These are phyloP conservation scores for Noccaea bulbosa DNA, from an alignment of 345 rosid species.

Conservation along the genomic window DNA sequence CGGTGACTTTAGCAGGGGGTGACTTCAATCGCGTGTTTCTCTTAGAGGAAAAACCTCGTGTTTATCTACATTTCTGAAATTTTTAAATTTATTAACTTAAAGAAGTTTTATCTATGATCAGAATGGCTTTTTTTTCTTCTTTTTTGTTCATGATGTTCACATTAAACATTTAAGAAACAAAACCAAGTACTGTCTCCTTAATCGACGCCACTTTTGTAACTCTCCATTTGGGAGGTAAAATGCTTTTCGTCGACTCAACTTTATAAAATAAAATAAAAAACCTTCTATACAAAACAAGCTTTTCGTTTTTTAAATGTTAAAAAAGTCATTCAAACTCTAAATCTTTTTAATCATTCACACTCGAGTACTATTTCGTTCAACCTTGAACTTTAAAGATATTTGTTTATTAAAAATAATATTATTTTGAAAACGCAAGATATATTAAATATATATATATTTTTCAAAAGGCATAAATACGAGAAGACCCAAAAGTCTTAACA, in stretches of 20 bases:
- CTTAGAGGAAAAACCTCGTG: too few species aligned
- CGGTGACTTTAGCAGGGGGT: too few species aligned
- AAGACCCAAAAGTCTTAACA: conserved; percentile 42
- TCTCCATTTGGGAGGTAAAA: conserved; percentile 34
- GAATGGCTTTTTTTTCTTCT: not conserved
- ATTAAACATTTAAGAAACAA: conserved; percentile 13
- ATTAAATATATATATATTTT: conserved; percentile 24
- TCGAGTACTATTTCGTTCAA: conserved; percentile 19
- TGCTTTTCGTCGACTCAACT: conserved; percentile 54
- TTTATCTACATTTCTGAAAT: not conserved
- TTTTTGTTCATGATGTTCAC: conserved; percentile 25
- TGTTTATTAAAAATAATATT: not conserved
- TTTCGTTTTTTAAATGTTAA: not conserved
- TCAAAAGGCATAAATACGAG: conserved; percentile 45
- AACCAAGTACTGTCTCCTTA: conserved; percentile 39
- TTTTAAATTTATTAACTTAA: not conserved
- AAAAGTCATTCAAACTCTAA: conserved; percentile 52
- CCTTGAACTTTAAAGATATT: not conserved
- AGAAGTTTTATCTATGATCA: conserved; percentile 8
- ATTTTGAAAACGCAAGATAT: conserved; percentile 8
- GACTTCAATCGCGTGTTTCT: too few species aligned
- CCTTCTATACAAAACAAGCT: not conserved
- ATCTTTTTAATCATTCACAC: conserved; percentile 42
- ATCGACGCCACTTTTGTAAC: conserved; percentile 42
- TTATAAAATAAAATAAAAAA: conserved; percentile 9